Evolutionary conservation across 23 red algal species (phyloP), one percentile per base, ranked within the genome.

Genomic region (Gracilaria vermiculophylla): DNA sequence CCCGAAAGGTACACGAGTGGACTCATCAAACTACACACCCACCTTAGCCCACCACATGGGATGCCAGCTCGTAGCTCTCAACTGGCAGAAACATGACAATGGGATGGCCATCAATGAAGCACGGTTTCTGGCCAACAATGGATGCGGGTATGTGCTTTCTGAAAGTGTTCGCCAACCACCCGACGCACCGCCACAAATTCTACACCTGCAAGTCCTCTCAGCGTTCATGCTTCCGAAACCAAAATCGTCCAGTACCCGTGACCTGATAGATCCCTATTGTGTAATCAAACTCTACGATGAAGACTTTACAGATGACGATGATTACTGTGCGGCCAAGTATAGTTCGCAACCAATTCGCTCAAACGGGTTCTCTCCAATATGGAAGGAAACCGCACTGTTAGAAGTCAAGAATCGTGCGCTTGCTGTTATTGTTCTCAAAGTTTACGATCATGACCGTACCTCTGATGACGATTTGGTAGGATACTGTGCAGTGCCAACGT

Each of bases 61-160:
- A 17, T 88, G 83, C 48, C 93, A 95, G 52, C 5, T 95, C 19
- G 77, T 90, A 21, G 93, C 93, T 34, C 76, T 95, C 31, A 95
- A 95, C 49, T 95, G 67, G 73, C 93, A 95, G 60, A 57, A 57
- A 21, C 42, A 69, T 37, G 78, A 95, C 64, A 53, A 33, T 31
- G 80, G 62, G 8, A 62, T 90, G 51, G 61, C 40, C 17, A 34
- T 88, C 33, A 95, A 95, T 58, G 56, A 89, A 53, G 86, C 71
- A n/a, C 67, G 79, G 1, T 95, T 95, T 55, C 29, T 77, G 43
- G 43, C 66, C 20, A 95, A 95, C 60, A 64, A 56, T 66, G 85
- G 75, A 25, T 77, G 92, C 28, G 92, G 92, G 16, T 95, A 95
- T 47, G 80, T 95, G 10, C 44, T 90, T 3, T 48, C 53, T 6